A percentile compares a stretch with the other conserved stretches of the same genome.
phyloP scores from a whole-genome alignment of 2,329 filamentous ascomycete species.

The Sclerotinia nivalis region DNA sequence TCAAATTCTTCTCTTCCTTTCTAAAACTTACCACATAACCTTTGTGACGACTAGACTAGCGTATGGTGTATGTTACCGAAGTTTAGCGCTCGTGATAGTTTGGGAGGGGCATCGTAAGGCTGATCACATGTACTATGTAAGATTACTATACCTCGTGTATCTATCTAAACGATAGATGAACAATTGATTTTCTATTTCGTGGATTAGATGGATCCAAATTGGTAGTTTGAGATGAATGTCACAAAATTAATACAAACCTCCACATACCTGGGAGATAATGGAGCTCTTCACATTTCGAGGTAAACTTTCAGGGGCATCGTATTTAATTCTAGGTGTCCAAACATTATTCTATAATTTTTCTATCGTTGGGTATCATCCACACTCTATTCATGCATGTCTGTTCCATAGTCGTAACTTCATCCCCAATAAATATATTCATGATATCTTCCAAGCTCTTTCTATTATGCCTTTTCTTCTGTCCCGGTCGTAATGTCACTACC shows the following conservation, averaged over 20 bases:
- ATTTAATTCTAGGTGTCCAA: neutral
- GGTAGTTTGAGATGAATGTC: neutral
- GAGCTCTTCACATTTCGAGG: neutral
- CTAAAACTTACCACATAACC: neutral
- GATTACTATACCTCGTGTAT: neutral
- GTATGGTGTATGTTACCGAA: neutral
- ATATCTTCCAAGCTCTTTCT: neutral
- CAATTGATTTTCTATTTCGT: neutral
- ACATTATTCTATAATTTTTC: slow-evolving; percentile 6
- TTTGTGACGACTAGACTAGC: neutral
- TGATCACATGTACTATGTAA: neutral
- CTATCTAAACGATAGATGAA: neutral
- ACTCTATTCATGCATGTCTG: neutral
- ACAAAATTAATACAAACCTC: neutral
- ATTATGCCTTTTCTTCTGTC: slow-evolving; percentile 15
- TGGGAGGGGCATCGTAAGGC: neutral
- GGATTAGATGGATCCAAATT: neutral
- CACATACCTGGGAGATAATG: neutral
- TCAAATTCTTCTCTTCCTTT: neutral
- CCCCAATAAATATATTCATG: neutral
- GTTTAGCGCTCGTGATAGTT: neutral
- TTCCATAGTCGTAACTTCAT: neutral
- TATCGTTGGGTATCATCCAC: slow-evolving; percentile 1
- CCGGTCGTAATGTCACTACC: neutral
- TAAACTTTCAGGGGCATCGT: neutral